Evolutionary conservation across 139 green algal genomes (phyloP).

Genomic region (Marvania coccoides): DNA sequence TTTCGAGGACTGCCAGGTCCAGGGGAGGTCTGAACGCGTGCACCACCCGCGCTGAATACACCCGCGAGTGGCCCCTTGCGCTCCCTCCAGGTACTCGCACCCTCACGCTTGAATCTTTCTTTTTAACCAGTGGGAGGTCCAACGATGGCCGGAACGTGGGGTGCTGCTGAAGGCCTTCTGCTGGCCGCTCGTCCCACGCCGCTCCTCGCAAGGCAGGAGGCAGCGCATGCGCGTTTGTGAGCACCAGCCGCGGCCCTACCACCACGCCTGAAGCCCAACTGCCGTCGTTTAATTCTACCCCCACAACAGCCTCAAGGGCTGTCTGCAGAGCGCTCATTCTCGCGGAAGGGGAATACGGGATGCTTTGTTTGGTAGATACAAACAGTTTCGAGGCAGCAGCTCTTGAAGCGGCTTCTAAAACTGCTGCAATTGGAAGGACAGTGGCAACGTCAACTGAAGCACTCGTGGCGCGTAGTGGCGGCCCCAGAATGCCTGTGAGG

Average conservation of each 20-base stretch:
- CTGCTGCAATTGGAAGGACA: background rate
- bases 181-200: background rate
- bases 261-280: slow-evolving; percentile 69
- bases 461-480: slow-evolving; percentile 27
- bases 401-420: background rate
- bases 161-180: background rate
- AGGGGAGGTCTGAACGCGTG: slow-evolving; percentile 40
- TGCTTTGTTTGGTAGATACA: background rate
- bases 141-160: background rate
- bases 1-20: slow-evolving; percentile 50
- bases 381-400: background rate
- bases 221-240: slow-evolving; percentile 78
- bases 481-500: slow-evolving; percentile 36
- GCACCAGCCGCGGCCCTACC: slow-evolving; percentile 33
- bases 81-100: background rate
- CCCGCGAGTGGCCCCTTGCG: background rate
- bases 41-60: slow-evolving; percentile 11
- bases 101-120: background rate
- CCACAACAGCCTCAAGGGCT: slow-evolving; percentile 10
- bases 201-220: background rate
- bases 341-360: background rate
- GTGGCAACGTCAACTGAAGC: slow-evolving; percentile 32
- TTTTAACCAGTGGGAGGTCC: background rate
- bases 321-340: background rate
- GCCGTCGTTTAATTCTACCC: background rate